These are phyloP conservation scores for Vigna unguiculata DNA, from an alignment of 306 rosid genomes.

Conservation along the genomic window DNA sequence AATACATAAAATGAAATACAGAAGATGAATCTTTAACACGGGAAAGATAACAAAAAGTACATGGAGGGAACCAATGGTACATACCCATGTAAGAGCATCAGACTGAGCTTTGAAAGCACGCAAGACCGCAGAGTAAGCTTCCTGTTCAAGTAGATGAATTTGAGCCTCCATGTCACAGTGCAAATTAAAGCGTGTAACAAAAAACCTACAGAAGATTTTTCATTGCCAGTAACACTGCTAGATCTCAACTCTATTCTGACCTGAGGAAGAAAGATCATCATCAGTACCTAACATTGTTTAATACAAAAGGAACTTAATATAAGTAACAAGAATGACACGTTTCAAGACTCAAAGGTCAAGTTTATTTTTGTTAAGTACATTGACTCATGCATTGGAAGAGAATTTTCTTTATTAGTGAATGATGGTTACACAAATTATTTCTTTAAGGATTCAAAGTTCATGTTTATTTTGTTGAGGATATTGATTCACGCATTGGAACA, in stretches of 20 bases:
- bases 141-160: conserved; percentile 94
- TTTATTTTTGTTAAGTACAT: neutral
- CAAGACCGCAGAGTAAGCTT: conserved; percentile 91
- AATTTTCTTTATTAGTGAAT: neutral
- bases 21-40: conserved; percentile 28
- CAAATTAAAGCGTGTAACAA: conserved; percentile 34
- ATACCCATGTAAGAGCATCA: conserved; percentile 95
- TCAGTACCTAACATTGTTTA: conserved; percentile 60
- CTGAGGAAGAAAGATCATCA: conserved; percentile 68
- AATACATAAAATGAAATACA: conserved; percentile 40
- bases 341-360: conserved; percentile 22
- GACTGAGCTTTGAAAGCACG: conserved; percentile 99
- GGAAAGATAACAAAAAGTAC: conserved; percentile 8
- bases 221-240: conserved; percentile 52
- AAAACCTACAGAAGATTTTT: conserved; percentile 64
- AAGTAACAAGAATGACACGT: conserved; percentile 5
- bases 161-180: conserved; percentile 71
- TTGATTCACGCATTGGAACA: no score
- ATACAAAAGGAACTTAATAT: conserved; percentile 5
- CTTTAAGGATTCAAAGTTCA: no score
- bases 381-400: conserved; percentile 10
- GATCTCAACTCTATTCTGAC: conserved; percentile 69
- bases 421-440: neutral
- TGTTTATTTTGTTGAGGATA: no score
- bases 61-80: conserved; percentile 28